Percentiles rank a stretch among this genome's conserved stretches.
Evolutionary conservation across 306 rosid species (phyloP).

Genomic region (Oxytropis ochrocephala): DNA sequence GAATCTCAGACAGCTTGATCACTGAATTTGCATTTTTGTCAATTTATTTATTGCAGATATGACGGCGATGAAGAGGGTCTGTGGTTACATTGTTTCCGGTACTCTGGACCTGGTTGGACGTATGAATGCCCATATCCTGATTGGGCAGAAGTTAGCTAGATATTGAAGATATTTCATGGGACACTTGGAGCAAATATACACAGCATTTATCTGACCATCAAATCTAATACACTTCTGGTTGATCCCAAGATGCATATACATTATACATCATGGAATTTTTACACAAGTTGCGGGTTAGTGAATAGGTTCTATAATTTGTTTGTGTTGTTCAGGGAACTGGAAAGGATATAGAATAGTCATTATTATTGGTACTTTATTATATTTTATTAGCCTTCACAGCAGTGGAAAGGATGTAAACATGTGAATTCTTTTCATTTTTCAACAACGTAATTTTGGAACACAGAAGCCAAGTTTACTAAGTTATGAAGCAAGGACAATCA

Average conservation of each 20-base stretch:
- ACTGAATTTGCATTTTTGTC: not conserved
- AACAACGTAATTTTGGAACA: not conserved
- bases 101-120: constrained; percentile 78
- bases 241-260: not conserved
- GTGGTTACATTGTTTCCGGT: constrained; percentile 71
- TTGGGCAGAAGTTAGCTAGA: constrained; percentile 58
- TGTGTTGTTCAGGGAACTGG: not conserved
- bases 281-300: not conserved
- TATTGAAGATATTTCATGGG: not conserved
- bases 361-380: not conserved
- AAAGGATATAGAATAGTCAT: not conserved
- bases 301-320: not conserved
- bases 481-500: too few species aligned
- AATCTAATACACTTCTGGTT: not conserved
- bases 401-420: not conserved
- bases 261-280: not conserved
- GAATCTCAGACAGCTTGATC: not conserved
- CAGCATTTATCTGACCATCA: not conserved
- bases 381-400: not conserved
- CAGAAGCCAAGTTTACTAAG: constrained; percentile 13
- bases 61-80: constrained; percentile 60
- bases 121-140: constrained; percentile 81
- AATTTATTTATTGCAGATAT: constrained; percentile 46
- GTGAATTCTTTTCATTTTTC: constrained; percentile 2
- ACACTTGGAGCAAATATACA: not conserved